Conservation (phyloP, 2,329 filamentous ascomycete species). For the Blastomyces percursus region DNA sequence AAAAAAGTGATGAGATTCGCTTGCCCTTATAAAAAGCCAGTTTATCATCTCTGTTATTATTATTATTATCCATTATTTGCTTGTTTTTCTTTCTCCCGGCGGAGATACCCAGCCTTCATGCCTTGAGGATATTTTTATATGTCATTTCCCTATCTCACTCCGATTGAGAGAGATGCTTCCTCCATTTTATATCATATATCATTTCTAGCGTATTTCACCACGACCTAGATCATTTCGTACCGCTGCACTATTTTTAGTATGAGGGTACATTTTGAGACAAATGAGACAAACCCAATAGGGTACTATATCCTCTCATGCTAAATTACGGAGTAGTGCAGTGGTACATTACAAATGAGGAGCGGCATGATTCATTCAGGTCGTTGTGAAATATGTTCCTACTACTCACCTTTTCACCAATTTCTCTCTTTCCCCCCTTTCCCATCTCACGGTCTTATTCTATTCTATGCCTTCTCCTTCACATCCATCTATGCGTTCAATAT, state of each 20-base stretch:
- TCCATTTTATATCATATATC: background rate
- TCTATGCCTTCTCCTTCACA: background rate
- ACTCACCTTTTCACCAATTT: background rate
- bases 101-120: background rate
- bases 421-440: background rate
- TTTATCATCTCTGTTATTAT: constrained; percentile 2
- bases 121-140: background rate
- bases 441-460: background rate
- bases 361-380: too few species aligned
- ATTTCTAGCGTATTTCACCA: background rate
- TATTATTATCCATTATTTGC: background rate
- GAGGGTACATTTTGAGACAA: too few species aligned
- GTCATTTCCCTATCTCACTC: background rate
- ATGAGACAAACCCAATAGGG: too few species aligned
- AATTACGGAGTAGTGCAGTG: too few species aligned
- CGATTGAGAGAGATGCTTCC: background rate
- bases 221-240: background rate
- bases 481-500: too few species aligned
- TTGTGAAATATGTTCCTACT: too few species aligned
- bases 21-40: background rate
- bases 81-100: constrained; percentile 1
- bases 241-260: too few species aligned
- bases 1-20: background rate
- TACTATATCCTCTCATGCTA: too few species aligned
- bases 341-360: too few species aligned